Evolutionary conservation across 129 eudicot species (phyloP).

Genomic region (carrot (Daucus carota)): DH1_v3.0 NC_030386.2:12842001-12842500

Average conservation of each 20-base stretch:
- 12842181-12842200: neutral
- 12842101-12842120: neutral
- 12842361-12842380: neutral
- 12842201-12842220: neutral
- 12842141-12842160: neutral
- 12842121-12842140: neutral
- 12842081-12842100: neutral
- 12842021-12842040: neutral
- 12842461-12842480: conserved; percentile 73
- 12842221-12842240: neutral
- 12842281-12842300: neutral
- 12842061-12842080: neutral
- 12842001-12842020: no score
- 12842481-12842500: conserved; percentile 83
- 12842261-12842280: neutral
- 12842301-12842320: neutral
- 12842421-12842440: conserved; percentile 97
- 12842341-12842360: neutral
- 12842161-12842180: neutral
- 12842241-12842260: neutral
- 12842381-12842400: neutral
- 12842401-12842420: neutral
- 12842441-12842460: conserved; percentile 98
- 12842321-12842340: neutral
- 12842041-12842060: neutral